Conservation (phyloP, 1,139 yeast genomes). For the Debaryomyces fabryi region DNA sequence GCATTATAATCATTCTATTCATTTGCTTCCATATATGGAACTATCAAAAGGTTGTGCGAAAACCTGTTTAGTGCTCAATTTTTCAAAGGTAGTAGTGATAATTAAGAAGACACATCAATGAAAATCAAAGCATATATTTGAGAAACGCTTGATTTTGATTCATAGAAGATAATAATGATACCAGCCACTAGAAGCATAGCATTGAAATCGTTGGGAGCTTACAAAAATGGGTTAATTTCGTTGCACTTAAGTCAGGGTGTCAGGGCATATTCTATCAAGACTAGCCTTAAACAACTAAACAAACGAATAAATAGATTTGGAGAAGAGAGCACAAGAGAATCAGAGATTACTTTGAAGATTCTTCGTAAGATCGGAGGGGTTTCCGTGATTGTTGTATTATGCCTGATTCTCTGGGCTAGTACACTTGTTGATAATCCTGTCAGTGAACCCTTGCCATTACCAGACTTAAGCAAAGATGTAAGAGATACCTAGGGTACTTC, state of each 20-base stretch:
- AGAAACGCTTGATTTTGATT: too few relatives aligned
- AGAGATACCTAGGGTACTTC: constrained; percentile 12
- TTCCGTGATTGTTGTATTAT: constrained; percentile 37
- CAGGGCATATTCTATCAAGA: constrained; percentile 7
- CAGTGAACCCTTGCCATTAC: constrained; percentile 16
- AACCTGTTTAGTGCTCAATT: constrained; percentile 5
- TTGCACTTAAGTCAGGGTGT: background rate
- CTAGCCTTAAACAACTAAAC: constrained; percentile 23
- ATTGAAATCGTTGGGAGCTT: background rate
- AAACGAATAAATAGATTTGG: constrained; percentile 31
- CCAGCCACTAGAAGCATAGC: background rate
- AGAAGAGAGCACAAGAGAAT: constrained; percentile 37
- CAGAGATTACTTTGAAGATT: constrained; percentile 31
- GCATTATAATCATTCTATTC: background rate
- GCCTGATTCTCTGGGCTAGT: constrained; percentile 40
- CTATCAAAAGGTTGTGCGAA: constrained; percentile 3
- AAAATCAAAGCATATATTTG: background rate
- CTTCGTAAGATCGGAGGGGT: constrained; percentile 38
- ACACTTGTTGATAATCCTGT: constrained; percentile 18
- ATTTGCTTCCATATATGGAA: background rate
- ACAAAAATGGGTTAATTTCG: background rate
- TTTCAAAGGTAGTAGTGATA: background rate
- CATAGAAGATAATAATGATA: background rate
- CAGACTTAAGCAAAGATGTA: constrained; percentile 27
- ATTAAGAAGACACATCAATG: background rate